Evolutionary conservation across 345 rosid species (phyloP).

Genomic region (Arabis alpina): DNA sequence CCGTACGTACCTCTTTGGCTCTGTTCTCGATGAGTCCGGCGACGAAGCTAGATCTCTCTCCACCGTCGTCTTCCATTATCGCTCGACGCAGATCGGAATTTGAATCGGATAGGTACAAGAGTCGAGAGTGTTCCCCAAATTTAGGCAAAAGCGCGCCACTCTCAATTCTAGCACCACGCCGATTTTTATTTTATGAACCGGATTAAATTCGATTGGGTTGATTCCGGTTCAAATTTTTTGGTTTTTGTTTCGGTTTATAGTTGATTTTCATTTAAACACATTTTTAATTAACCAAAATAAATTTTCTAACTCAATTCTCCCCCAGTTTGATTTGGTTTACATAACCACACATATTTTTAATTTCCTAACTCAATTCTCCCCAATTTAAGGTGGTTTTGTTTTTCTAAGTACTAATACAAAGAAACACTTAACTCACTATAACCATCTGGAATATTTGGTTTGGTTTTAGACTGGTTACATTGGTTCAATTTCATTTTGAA

Average conservation of each 20-base stretch:
- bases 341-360: too few relatives aligned
- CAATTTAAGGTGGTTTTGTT: too few relatives aligned
- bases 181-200: neutral
- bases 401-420: too few relatives aligned
- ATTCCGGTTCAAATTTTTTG: slow-evolving; percentile 22
- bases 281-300: too few relatives aligned
- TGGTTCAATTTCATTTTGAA: neutral
- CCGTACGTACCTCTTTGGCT: slow-evolving; percentile 79
- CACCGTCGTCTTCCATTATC: slow-evolving; percentile 78
- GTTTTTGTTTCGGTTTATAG: neutral
- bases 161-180: neutral
- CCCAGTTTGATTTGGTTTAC: too few relatives aligned
- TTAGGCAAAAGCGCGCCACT: slow-evolving; percentile 42
- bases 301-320: too few relatives aligned
- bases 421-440: too few relatives aligned
- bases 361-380: too few relatives aligned
- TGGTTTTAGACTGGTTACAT: neutral
- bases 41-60: slow-evolving; percentile 82
- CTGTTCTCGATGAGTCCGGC: slow-evolving; percentile 86
- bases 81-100: slow-evolving; percentile 32
- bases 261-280: too few relatives aligned
- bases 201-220: neutral
- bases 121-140: slow-evolving; percentile 5
- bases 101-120: neutral
- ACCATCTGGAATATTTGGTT: neutral